These are phyloP conservation scores for Sphaerulina populicola DNA, from an alignment of 2,329 filamentous ascomycete species.

Conservation along the genomic window DNA sequence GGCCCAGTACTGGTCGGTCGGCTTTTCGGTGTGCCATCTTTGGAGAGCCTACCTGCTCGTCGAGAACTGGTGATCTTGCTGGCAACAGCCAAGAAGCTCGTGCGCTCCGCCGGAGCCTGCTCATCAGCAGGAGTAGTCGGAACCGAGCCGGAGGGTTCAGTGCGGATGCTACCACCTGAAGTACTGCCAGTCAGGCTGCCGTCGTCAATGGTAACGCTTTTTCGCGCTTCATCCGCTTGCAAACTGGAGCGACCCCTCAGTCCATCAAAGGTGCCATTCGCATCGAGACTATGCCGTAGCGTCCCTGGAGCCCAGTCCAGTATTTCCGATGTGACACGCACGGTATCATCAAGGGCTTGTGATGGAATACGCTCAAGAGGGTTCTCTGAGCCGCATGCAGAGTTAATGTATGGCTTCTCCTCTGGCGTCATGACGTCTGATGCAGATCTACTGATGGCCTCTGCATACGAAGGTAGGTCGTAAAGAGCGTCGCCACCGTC, in stretches of 20 bases:
- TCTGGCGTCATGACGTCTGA: constrained; percentile 21
- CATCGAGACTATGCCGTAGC: constrained; percentile 27
- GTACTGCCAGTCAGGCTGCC: constrained; percentile 28
- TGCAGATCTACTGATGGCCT: constrained; percentile 30
- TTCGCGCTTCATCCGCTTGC: constrained; percentile 32
- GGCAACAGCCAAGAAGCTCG: constrained; percentile 26
- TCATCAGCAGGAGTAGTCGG: constrained; percentile 41
- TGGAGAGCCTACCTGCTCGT: constrained; percentile 24
- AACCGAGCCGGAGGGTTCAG: constrained; percentile 23
- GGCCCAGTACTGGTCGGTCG: constrained; percentile 35
- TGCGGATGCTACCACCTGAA: constrained; percentile 21
- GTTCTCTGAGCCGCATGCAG: constrained; percentile 18
- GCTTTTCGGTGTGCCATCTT: constrained; percentile 31
- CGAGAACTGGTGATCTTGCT: constrained; percentile 26
- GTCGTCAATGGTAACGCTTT: constrained; percentile 37
- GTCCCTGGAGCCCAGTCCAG: constrained; percentile 19
- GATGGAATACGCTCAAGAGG: constrained; percentile 14
- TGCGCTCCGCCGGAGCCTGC: constrained; percentile 19
- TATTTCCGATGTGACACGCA: constrained; percentile 14
- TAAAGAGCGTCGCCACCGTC: constrained; percentile 47
- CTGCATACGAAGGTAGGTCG: constrained; percentile 37
- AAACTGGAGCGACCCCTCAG: constrained; percentile 33
- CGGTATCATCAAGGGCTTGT: constrained; percentile 8
- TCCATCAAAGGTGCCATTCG: constrained; percentile 21
- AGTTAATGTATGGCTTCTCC: constrained; percentile 24